Percentiles rank a stretch among this genome's conserved stretches.
These are phyloP conservation scores for Physcomitrellopsis africana DNA, from an alignment of 225 moss, liverwort and hornwort genomes.

Conservation along the genomic window DNA sequence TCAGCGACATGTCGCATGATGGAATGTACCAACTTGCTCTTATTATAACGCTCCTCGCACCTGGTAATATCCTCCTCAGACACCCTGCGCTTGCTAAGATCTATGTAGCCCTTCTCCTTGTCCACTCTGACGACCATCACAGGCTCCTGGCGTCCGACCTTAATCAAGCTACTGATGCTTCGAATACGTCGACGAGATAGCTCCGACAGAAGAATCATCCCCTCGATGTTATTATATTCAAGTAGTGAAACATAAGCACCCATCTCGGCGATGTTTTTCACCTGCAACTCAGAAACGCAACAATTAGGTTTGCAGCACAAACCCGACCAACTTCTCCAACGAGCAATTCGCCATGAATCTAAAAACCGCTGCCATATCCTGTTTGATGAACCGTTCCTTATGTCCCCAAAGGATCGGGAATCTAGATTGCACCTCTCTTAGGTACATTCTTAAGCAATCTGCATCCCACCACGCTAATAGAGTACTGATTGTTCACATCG, in stretches of 20 bases:
- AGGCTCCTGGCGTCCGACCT: conserved; percentile 96
- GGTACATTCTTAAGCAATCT: no score
- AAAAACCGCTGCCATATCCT: no score
- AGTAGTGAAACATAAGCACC: conserved; percentile 93
- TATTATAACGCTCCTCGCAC: conserved; percentile 93
- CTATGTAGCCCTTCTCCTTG: conserved; percentile 95
- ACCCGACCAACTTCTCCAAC: no score
- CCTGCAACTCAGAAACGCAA: conserved; percentile 45
- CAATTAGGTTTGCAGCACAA: not conserved
- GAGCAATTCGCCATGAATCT: no score
- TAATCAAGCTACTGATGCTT: conserved; percentile 97
- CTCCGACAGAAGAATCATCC: conserved; percentile 94
- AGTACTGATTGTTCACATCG: no score
- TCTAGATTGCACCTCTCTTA: no score
- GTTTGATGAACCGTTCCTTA: no score
- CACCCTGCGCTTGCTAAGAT: conserved; percentile 96
- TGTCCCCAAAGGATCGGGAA: no score
- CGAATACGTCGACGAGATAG: conserved; percentile 90
- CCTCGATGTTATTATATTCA: conserved; percentile 97
- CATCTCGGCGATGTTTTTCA: conserved; percentile 97
- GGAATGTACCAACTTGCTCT: conserved; percentile 97
- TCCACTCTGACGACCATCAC: conserved; percentile 98
- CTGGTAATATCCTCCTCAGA: conserved; percentile 90
- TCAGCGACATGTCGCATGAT: conserved; percentile 98
- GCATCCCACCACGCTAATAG: no score